Percentiles rank a stretch among this genome's conserved stretches.
phyloP scores from a whole-genome alignment of 1,284 basidiomycete species.

The Sporisorium graminicola region DNA sequence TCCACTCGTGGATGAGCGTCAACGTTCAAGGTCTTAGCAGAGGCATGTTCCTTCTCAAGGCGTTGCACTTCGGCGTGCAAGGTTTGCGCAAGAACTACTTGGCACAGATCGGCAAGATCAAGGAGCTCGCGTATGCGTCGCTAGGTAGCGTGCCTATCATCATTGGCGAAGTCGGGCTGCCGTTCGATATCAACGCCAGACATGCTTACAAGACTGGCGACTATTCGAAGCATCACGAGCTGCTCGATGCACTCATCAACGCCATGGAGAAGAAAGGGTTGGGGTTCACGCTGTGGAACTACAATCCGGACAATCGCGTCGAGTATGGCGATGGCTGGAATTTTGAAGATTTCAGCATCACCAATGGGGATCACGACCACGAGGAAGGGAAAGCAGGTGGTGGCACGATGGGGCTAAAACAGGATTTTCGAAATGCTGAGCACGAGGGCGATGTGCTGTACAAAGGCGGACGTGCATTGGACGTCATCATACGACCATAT shows the following conservation, averaged over 20 bases:
- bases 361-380: conserved; percentile 79
- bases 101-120: conserved; percentile 50
- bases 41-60: conserved; percentile 59
- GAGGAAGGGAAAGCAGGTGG: background rate
- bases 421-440: conserved; percentile 51
- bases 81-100: conserved; percentile 58
- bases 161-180: conserved; percentile 66
- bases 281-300: conserved; percentile 82
- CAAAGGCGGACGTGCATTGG: conserved; percentile 82
- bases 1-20: conserved; percentile 58
- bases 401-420: conserved; percentile 26
- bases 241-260: conserved; percentile 68
- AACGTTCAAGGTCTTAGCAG: conserved; percentile 66
- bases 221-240: conserved; percentile 73
- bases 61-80: conserved; percentile 60
- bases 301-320: conserved; percentile 89
- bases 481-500: conserved; percentile 74
- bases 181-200: conserved; percentile 64
- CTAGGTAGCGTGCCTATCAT: conserved; percentile 61
- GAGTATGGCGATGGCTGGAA: conserved; percentile 90
- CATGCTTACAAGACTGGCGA: conserved; percentile 73
- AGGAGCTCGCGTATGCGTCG: conserved; percentile 39
- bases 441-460: conserved; percentile 76
- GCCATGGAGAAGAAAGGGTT: conserved; percentile 66
- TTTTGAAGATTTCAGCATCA: conserved; percentile 77